Percentiles rank a stretch among this genome's conserved stretches.
Evolutionary conservation across 345 rosid genomes (phyloP).

Genomic region (Eucalyptus sp.): DNA sequence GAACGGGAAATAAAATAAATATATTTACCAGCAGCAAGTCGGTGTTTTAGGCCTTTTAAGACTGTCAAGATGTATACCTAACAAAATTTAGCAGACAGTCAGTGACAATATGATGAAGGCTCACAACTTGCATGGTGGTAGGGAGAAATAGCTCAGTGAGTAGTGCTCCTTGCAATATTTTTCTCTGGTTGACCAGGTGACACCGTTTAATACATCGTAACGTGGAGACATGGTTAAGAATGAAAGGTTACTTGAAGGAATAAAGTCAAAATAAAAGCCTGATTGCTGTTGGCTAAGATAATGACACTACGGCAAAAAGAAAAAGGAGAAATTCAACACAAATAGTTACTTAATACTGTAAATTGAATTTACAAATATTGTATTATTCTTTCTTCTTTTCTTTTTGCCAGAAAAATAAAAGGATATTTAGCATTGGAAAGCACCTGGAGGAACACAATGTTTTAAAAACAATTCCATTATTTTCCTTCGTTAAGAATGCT

Average conservation of each 20-base stretch:
- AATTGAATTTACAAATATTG: not conserved
- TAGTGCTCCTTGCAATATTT: not conserved
- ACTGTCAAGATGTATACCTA: conserved; percentile 84
- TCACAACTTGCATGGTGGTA: not conserved
- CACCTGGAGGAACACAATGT: no score
- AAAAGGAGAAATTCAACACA: not conserved
- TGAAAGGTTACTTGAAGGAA: not conserved
- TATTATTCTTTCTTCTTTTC: not conserved
- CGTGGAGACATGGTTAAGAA: not conserved
- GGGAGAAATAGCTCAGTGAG: not conserved
- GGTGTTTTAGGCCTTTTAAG: conserved; percentile 81
- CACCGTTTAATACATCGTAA: not conserved
- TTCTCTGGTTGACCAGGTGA: not conserved
- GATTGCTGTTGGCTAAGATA: not conserved
- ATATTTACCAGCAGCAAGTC: conserved; percentile 83
- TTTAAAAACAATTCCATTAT: not conserved
- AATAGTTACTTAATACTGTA: not conserved
- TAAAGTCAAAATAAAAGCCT: not conserved
- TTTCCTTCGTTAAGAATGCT: not conserved
- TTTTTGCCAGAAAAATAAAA: not conserved
- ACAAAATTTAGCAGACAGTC: conserved; percentile 1
- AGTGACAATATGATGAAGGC: not conserved
- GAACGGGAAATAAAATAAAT: not conserved
- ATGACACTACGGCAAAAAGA: not conserved
- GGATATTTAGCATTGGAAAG: not conserved